Percentiles rank a stretch among this genome's conserved stretches.
These are phyloP conservation scores for Dicorynia guianensis DNA, from an alignment of 306 rosid genomes.

Conservation along the genomic window DNA sequence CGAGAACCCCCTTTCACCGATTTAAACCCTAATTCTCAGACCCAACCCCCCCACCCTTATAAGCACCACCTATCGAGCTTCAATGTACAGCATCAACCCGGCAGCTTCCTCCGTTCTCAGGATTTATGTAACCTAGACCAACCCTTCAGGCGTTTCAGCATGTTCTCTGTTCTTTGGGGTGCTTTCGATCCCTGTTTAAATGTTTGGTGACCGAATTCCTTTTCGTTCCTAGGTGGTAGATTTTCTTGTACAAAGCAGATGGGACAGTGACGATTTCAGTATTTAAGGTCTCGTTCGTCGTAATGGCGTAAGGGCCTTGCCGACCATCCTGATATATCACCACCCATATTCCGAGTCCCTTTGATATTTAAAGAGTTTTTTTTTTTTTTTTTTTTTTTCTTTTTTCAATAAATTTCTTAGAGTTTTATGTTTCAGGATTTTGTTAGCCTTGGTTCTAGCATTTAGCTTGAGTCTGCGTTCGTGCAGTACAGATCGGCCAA, in stretches of 20 bases:
- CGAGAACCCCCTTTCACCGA: background rate
- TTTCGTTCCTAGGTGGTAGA: too few relatives aligned
- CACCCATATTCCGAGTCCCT: conserved; percentile 91
- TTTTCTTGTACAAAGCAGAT: background rate
- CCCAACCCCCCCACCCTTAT: conserved; percentile 29
- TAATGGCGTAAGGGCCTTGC: conserved; percentile 87
- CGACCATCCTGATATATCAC: conserved; percentile 97
- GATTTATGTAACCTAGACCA: background rate
- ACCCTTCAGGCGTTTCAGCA: too few relatives aligned
- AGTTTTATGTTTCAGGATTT: background rate
- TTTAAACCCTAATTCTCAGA: conserved; percentile 42
- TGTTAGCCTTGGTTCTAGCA: background rate
- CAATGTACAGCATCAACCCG: rapidly evolving
- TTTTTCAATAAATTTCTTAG: rapidly evolving
- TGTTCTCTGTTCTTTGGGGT: background rate
- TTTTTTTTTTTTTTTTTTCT: rapidly evolving
- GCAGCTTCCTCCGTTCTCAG: background rate
- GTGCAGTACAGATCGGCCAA: conserved; percentile 49
- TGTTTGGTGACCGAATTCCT: background rate
- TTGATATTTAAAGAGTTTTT: too few relatives aligned
- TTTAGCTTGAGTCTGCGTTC: background rate
- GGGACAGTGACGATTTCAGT: conserved; percentile 70
- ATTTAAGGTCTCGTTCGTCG: conserved; percentile 97
- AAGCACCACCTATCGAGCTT: background rate
- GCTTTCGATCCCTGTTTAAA: background rate